These are phyloP conservation scores for Clonostachys byssicola DNA, from an alignment of 2,329 filamentous ascomycete species.

Conservation along the genomic window DNA sequence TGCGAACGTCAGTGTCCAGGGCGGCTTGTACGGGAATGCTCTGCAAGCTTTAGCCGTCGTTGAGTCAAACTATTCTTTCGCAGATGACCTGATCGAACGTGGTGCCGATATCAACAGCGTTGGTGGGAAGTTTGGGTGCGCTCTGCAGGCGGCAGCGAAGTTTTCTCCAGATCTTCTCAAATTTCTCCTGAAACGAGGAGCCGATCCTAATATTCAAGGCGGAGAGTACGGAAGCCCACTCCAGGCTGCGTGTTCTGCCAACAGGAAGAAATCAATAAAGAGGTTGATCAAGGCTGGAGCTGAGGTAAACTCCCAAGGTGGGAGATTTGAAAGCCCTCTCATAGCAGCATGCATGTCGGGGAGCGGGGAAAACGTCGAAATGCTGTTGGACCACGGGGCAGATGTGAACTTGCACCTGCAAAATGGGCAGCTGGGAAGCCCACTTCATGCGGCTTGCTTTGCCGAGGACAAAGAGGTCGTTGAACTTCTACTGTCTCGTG, in stretches of 20 bases:
- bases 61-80: not conserved
- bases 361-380: not conserved
- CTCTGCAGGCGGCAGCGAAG: not conserved
- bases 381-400: not conserved
- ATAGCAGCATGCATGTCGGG: not conserved
- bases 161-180: not conserved
- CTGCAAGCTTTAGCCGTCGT: not conserved
- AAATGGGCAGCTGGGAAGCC: not conserved
- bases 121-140: not conserved
- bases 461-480: too few species aligned
- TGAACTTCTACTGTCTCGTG: too few species aligned
- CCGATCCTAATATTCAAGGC: not conserved
- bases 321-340: not conserved
- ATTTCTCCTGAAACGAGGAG: not conserved
- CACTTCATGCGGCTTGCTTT: too few species aligned
- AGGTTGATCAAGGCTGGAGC: not conserved
- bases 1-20: not conserved
- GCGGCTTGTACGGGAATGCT: not conserved
- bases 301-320: not conserved
- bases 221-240: not conserved
- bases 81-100: not conserved
- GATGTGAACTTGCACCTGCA: not conserved
- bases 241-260: not conserved
- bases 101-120: not conserved
- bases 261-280: not conserved